Base-by-base conservation (phyloP, 1,284 basidiomycete genomes). In the Boletus albobrunnescens region DNA sequence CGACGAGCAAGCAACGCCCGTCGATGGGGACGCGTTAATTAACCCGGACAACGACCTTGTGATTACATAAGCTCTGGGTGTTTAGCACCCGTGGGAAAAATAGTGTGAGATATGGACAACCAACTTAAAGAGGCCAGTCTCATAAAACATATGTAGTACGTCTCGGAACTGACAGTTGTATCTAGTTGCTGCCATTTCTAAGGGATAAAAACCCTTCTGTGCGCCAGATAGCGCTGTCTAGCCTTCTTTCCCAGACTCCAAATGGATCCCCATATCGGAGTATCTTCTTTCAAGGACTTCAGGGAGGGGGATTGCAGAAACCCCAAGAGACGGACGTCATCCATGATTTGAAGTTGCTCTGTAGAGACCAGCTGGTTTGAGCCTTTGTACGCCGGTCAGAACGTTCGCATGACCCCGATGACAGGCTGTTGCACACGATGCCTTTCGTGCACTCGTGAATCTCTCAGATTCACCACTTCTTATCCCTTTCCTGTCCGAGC, bases 401-500 rank as follows among this genome's bases (percentile, higher is more conserved):
- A 46, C 51, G n/a, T 53, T 52, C 49, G 33, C 48, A 48, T 61
- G 44, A 54, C 48, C 22, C 39, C 13, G 28, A 50, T 46, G 24
- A 51, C 37, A 95, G 92, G 78, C 84, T 47, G 84, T 94, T 39
- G 91, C 95, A 1, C 95, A 99, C 64, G 93, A 97, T 72, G 95
- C 95, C 1, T 89, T 98, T 65, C 85, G 88, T 54, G 92, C 93
- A 4, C 76, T 99, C 31, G 85, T 99, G 67, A 99, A 99, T 71
- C 78, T 99, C 33, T 89, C 92, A 1, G 94, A 96, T 70, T 87
- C 87, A 39, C 74, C 88, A 1, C 69, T 86, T 12, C 77, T 94
- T 7, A 74, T 84, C 5, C 68, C 79, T 3, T 72, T 84, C 31
- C 75, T 97, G 9, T 84, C 84, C 4, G 89, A 96, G 51, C 68